Evolutionary conservation across 805 yeast species (phyloP), one percentile per base, ranked within the genome.

Genomic region (Ogataea ganodermae): DNA sequence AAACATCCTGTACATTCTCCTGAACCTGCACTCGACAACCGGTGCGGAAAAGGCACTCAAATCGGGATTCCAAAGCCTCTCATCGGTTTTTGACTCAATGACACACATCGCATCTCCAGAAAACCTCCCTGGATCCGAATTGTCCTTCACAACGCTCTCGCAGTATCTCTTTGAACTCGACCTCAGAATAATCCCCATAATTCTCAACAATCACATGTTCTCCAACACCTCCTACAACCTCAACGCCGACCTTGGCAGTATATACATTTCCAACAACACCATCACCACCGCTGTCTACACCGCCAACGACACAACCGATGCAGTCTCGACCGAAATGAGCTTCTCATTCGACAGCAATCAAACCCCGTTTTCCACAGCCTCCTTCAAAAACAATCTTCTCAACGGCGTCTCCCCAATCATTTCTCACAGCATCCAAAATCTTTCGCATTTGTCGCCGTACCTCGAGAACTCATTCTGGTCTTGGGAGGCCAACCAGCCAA

Each of bases 391-490:
- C 2, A 71, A 72, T 36, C 61, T 82, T 4, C 49, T 64, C 17
- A 74, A 84, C 55, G 97, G 97, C 0, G 76, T 70, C 44, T 74
- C 87, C 0, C 89, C 96, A 0, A 73, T 89, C 0, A 61, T 89
- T 66, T 76, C 66, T 42, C 79, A 53, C 52, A 73, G 10, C 26
- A 59, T 53, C 35, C 40, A 24, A 45, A 52, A 58, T 39, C 30
- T 69, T 9, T 28, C 65, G 12, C 55, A 61, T 13, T 61, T 75
- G 7, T 59, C 69, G 0, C 43, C 55, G 0, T 56, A 74, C 21
- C 46, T 76, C 10, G 60, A 69, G 13, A 37, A 59, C 13, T 65
- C 76, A 0, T 48, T 77, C 30, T 90, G 97, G 97, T 77, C 92
- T 1, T 90, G 97, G 97, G 77, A 74, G 0, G 59, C 72, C 0